These are phyloP conservation scores for Ascochyta lentis DNA, from an alignment of 2,329 filamentous ascomycete species.

Conservation along the genomic window DNA sequence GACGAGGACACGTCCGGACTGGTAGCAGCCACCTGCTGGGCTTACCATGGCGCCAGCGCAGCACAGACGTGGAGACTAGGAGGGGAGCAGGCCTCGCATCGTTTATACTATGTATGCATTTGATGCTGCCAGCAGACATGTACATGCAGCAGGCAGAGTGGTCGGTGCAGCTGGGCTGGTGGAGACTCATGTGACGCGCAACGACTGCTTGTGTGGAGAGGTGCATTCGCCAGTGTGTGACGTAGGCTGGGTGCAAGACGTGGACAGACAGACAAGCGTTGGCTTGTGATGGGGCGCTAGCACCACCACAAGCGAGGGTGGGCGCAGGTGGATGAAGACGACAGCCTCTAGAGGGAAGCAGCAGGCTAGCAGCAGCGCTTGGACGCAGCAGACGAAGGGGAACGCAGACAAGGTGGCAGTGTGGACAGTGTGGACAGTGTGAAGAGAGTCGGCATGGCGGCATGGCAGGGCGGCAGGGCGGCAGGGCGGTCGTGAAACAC, in stretches of 20 bases:
- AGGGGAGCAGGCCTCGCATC: constrained; percentile 20
- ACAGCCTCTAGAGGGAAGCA: no score
- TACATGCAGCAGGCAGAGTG: constrained; percentile 25
- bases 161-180: constrained; percentile 18
- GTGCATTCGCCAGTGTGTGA: constrained; percentile 16
- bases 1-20: not conserved
- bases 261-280: constrained; percentile 2
- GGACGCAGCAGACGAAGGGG: constrained; percentile 7
- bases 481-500: constrained; percentile 41
- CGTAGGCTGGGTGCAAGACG: not conserved
- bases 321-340: constrained; percentile 2
- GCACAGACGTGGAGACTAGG: constrained; percentile 29
- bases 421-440: no score
- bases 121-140: not conserved
- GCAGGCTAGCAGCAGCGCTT: constrained; percentile 5
- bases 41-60: constrained; percentile 31
- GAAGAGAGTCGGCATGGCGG: constrained; percentile 22
- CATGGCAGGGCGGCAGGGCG: constrained; percentile 27
- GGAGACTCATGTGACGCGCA: constrained; percentile 26
- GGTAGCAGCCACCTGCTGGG: constrained; percentile 19
- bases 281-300: not conserved
- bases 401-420: not conserved
- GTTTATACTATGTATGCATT: constrained; percentile 17
- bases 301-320: constrained; percentile 3
- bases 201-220: not conserved